A percentile compares a stretch with the other conserved stretches of the same genome.
Conservation (phyloP, 2,329 filamentous ascomycete genomes). For the Ploettnerulaceae sp. region DNA sequence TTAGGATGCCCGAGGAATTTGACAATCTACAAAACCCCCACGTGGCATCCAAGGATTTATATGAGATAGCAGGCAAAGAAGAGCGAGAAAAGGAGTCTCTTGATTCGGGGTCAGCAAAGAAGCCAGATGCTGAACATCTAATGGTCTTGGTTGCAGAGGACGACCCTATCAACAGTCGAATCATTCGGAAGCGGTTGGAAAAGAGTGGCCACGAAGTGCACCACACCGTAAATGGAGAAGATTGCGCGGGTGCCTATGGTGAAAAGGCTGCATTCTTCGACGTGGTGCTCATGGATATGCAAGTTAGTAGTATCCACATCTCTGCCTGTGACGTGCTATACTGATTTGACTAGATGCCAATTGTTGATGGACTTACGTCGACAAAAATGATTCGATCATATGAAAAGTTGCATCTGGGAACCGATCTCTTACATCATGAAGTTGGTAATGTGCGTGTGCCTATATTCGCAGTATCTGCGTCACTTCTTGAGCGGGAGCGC, state of each 20-base stretch:
- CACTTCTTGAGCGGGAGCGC: constrained; percentile 64
- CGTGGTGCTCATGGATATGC: constrained; percentile 87
- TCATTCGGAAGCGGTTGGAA: constrained; percentile 74
- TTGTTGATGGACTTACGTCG: constrained; percentile 77
- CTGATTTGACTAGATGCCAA: constrained; percentile 69
- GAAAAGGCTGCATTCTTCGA: constrained; percentile 63
- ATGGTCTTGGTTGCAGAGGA: constrained; percentile 78
- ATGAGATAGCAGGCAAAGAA: constrained; percentile 19
- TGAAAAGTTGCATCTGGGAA: constrained; percentile 51
- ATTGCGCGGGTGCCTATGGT: constrained; percentile 68
- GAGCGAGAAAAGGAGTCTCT: background rate
- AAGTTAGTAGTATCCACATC: constrained; percentile 49
- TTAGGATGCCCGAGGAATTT: constrained; percentile 44
- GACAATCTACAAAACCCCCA: background rate
- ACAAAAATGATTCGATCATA: constrained; percentile 77
- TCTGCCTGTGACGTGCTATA: constrained; percentile 1
- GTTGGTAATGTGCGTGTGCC: constrained; percentile 62
- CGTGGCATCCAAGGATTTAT: constrained; percentile 18
- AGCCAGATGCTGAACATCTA: constrained; percentile 24
- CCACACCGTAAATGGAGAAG: constrained; percentile 77
- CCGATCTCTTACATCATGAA: constrained; percentile 54
- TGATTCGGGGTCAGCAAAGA: background rate
- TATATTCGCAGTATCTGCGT: constrained; percentile 84
- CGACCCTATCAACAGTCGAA: constrained; percentile 80
- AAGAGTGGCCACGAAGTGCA: constrained; percentile 67